phyloP scores from a whole-genome alignment of 192 early-diverging fungal genomes.

The Linnemannia zychae region DNA sequence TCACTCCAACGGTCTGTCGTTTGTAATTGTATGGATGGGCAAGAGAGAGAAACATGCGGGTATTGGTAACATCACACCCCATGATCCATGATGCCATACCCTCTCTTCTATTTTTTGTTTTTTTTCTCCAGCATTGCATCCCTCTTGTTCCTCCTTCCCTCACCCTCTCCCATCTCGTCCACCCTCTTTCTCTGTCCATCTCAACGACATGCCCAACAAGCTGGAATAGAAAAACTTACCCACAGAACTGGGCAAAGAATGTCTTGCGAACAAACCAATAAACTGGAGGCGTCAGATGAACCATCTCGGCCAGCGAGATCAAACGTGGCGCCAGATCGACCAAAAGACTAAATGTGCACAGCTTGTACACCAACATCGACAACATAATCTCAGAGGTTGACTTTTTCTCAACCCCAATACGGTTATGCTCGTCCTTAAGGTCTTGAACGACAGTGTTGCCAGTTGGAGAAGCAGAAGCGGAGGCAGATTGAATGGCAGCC shows the following conservation, averaged over 20 bases:
- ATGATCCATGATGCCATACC: background rate
- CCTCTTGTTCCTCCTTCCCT: background rate
- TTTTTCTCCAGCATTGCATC: too few species aligned
- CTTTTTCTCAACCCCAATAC: conserved; percentile 62
- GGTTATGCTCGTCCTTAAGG: conserved; percentile 57
- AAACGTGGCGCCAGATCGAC: conserved; percentile 70
- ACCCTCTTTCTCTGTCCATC: background rate
- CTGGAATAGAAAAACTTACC: conserved; percentile 64
- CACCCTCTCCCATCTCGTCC: background rate
- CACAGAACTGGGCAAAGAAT: conserved; percentile 93
- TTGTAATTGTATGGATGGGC: background rate
- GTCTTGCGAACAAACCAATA: conserved; percentile 85
- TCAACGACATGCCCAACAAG: background rate
- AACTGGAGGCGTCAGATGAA: conserved; percentile 62
- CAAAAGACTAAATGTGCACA: conserved; percentile 75
- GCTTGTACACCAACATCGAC: conserved; percentile 76
- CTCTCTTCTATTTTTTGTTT: background rate
- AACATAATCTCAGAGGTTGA: conserved; percentile 71
- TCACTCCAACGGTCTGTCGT: background rate
- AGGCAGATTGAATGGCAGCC: background rate
- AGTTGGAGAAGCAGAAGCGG: background rate
- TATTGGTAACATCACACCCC: background rate
- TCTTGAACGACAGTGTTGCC: conserved; percentile 25
- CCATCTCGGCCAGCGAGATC: conserved; percentile 66
- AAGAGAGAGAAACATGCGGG: background rate